phyloP scores from a whole-genome alignment of 257 asterid species.

The Cynanchum wilfordii region DNA sequence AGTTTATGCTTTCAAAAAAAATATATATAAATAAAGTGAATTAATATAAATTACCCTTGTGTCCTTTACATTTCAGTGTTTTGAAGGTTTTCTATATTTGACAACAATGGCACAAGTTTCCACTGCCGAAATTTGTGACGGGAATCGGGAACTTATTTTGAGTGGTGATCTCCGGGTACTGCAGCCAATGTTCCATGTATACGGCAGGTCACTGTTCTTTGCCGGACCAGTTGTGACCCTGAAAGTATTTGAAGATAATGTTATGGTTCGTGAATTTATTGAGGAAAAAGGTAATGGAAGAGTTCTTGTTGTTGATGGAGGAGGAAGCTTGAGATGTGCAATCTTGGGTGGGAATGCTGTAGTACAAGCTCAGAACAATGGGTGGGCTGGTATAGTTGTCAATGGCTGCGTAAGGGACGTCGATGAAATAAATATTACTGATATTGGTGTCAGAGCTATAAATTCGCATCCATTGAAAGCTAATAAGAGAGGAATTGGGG shows the following conservation, averaged over 20 bases:
- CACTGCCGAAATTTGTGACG: conserved; percentile 41
- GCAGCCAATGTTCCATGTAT: conserved; percentile 36
- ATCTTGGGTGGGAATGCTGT: conserved; percentile 37
- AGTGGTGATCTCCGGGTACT: conserved; percentile 44
- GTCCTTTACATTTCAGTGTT: too few relatives aligned
- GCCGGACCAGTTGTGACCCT: conserved; percentile 38
- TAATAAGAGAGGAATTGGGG: conserved; percentile 37
- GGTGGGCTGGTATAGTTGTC: conserved; percentile 43
- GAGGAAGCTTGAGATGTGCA: conserved; percentile 44
- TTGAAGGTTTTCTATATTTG: too few relatives aligned
- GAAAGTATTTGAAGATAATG: conserved; percentile 41
- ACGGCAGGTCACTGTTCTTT: conserved; percentile 39
- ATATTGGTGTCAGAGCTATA: conserved; percentile 36
- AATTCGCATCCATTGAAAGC: conserved; percentile 41
- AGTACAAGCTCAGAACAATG: conserved; percentile 37
- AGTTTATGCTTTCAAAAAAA: too few relatives aligned
- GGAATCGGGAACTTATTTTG: conserved; percentile 35
- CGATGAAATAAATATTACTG: conserved; percentile 35
- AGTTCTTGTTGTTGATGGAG: conserved; percentile 42
- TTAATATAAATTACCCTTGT: too few relatives aligned
- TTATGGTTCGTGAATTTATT: conserved; percentile 39
- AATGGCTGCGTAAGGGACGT: conserved; percentile 43
- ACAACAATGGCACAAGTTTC: conserved; percentile 32
- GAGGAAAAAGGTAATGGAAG: conserved; percentile 45
- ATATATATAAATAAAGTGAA: too few relatives aligned